A percentile compares a stretch with the other conserved stretches of the same genome.
Conservation (phyloP, 1,284 basidiomycete genomes). For the Cystobasidiaceae sp. region DNA sequence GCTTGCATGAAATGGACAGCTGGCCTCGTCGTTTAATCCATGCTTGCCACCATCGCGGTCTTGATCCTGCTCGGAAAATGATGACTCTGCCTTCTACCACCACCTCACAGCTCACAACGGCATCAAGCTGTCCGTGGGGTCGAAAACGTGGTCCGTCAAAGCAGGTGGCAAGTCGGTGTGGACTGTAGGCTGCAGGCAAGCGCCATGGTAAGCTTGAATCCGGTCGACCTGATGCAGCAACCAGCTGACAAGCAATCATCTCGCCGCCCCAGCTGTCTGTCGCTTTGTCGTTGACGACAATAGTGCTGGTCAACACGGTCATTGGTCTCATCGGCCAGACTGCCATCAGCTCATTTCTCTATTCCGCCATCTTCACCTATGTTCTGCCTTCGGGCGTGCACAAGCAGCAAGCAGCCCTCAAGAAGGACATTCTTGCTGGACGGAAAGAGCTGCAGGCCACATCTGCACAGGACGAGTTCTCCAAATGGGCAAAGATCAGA, state of each 20-base stretch:
- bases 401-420: slow-evolving; percentile 53
- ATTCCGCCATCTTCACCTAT: slow-evolving; percentile 18
- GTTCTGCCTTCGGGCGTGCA: slow-evolving; percentile 24
- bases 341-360: slow-evolving; percentile 16
- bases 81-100: no score
- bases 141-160: no score
- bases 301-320: slow-evolving; percentile 25
- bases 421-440: slow-evolving; percentile 66
- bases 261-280: slow-evolving; percentile 14
- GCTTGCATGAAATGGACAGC: no score
- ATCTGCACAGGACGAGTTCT: slow-evolving; percentile 94
- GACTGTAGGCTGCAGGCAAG: no score
- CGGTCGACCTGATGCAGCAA: not conserved
- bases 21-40: no score
- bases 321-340: slow-evolving; percentile 24
- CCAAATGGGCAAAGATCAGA: slow-evolving; percentile 94
- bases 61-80: no score
- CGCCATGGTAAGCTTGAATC: no score
- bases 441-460: slow-evolving; percentile 84
- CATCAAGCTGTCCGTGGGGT: no score
- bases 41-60: no score
- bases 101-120: no score
- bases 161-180: no score
- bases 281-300: slow-evolving; percentile 16
- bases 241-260: slow-evolving; percentile 34